Evolutionary conservation across 768 basidiomycete genomes (phyloP).

Genomic region (Podaxis rugospora): DNA sequence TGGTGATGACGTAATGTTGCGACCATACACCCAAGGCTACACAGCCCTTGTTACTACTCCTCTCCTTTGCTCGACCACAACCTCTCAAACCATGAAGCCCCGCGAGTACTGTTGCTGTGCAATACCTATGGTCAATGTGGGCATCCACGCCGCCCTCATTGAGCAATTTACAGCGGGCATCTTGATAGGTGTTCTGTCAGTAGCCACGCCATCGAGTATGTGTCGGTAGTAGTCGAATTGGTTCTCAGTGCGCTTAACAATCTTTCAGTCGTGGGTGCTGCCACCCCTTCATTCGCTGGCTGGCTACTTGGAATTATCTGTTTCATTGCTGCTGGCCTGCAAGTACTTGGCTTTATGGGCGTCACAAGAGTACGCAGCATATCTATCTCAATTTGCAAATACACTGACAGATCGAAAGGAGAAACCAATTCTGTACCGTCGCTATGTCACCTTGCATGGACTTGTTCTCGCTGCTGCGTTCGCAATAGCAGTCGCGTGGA

Average conservation of each 20-base stretch:
- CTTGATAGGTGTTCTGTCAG: slow-evolving; percentile 64
- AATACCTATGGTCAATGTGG: slow-evolving; percentile 85
- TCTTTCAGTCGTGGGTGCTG: slow-evolving; percentile 75
- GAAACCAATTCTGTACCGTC: slow-evolving; percentile 55
- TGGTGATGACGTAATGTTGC: slow-evolving; percentile 2
- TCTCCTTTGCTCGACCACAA: slow-evolving; percentile 23
- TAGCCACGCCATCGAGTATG: slow-evolving; percentile 81
- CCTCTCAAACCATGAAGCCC: slow-evolving; percentile 50
- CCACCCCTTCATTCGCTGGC: slow-evolving; percentile 72
- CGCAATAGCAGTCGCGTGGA: slow-evolving; percentile 75
- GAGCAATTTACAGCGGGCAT: slow-evolving; percentile 74
- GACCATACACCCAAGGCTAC: neutral
- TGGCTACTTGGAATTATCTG: slow-evolving; percentile 73
- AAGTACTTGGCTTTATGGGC: slow-evolving; percentile 82
- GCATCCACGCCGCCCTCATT: slow-evolving; percentile 74
- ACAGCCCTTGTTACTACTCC: slow-evolving; percentile 12
- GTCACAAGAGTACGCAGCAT: slow-evolving; percentile 59
- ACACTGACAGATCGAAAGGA: slow-evolving; percentile 42
- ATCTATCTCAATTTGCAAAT: neutral
- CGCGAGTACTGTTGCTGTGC: slow-evolving; percentile 93
- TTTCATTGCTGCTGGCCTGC: slow-evolving; percentile 71
- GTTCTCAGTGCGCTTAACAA: neutral
- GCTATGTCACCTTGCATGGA: slow-evolving; percentile 67
- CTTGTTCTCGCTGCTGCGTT: slow-evolving; percentile 57
- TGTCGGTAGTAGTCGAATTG: slow-evolving; percentile 12